Percentiles rank a stretch among this genome's conserved stretches.
Conservation (phyloP, 208 protist species). For the Crithidia fasciculata region DNA sequence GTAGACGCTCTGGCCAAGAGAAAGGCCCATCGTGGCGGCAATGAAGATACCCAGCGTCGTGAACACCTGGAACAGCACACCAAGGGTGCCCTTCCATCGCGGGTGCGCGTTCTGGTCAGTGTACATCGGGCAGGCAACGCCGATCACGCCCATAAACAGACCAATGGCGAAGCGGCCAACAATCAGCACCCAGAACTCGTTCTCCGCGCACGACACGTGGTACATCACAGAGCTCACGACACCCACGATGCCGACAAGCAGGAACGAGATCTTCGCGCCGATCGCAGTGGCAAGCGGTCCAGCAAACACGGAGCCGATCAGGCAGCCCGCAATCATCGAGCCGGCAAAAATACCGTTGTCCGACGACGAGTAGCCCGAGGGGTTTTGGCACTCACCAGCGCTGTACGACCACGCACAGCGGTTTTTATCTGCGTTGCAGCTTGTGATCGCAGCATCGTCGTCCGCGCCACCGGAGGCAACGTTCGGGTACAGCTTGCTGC, state of each 20-base stretch:
- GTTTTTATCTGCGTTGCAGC: conserved; percentile 28
- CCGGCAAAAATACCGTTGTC: conserved; percentile 82
- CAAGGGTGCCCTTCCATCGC: conserved; percentile 57
- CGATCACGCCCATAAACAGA: conserved; percentile 64
- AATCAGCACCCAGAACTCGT: conserved; percentile 76
- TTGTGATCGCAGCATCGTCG: background rate
- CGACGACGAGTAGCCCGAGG: conserved; percentile 52
- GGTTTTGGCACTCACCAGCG: conserved; percentile 50
- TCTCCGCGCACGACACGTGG: conserved; percentile 48
- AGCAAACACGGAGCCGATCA: conserved; percentile 78
- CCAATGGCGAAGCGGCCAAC: conserved; percentile 78
- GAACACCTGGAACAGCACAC: conserved; percentile 82
- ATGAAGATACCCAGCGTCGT: conserved; percentile 85
- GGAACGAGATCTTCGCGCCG: conserved; percentile 67
- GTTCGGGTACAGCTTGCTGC: conserved; percentile 30
- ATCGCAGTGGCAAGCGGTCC: conserved; percentile 45
- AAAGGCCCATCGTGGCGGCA: conserved; percentile 66
- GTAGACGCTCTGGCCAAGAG: conserved; percentile 52
- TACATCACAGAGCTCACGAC: conserved; percentile 65
- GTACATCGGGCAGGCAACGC: conserved; percentile 78
- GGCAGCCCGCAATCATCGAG: conserved; percentile 80
- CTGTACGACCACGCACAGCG: conserved; percentile 63
- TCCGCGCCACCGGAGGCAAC: background rate
- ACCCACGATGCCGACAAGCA: conserved; percentile 57
- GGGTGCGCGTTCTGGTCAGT: conserved; percentile 67